phyloP scores from a whole-genome alignment of 2,329 filamentous ascomycete genomes.

The Venturia aucupariae region DNA sequence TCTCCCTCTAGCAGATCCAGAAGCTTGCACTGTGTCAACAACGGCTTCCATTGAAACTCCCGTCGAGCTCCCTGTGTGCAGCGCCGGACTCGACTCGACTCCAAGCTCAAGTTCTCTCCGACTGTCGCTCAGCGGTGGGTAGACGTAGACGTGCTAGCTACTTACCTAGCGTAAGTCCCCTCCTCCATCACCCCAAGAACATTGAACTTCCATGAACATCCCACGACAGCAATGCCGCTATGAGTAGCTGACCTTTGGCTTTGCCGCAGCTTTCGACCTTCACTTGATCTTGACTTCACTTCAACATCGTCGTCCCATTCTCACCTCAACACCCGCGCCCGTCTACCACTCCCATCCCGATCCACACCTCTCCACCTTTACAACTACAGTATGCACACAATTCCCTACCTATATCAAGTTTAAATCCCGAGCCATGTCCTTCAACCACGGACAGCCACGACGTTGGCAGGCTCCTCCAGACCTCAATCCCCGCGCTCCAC shows the following conservation, averaged over 20 bases:
- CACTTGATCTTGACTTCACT: constrained; percentile 5
- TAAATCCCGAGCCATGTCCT: background rate
- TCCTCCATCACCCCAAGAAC: background rate
- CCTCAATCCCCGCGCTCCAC: background rate
- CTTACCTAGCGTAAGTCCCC: constrained; percentile 3
- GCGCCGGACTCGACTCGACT: too few species aligned
- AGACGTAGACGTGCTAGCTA: constrained; percentile 3
- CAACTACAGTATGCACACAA: constrained; percentile 1
- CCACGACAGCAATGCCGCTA: background rate
- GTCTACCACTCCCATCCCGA: background rate
- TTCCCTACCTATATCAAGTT: background rate
- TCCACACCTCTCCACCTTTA: background rate
- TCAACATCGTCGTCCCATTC: background rate
- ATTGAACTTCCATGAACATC: too few species aligned
- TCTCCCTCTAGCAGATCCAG: too few species aligned
- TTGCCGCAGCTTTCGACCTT: background rate
- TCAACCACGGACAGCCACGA: background rate
- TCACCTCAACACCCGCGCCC: background rate
- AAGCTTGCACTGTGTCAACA: too few species aligned
- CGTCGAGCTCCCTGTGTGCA: too few species aligned
- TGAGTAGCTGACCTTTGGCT: background rate
- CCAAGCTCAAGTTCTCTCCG: background rate
- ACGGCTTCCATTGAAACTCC: too few species aligned
- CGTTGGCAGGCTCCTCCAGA: background rate
- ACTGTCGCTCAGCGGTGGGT: background rate